These are phyloP conservation scores for Paspalum notatum DNA, from an alignment of 176 grass and related monocot genomes.

Conservation along the genomic window DNA sequence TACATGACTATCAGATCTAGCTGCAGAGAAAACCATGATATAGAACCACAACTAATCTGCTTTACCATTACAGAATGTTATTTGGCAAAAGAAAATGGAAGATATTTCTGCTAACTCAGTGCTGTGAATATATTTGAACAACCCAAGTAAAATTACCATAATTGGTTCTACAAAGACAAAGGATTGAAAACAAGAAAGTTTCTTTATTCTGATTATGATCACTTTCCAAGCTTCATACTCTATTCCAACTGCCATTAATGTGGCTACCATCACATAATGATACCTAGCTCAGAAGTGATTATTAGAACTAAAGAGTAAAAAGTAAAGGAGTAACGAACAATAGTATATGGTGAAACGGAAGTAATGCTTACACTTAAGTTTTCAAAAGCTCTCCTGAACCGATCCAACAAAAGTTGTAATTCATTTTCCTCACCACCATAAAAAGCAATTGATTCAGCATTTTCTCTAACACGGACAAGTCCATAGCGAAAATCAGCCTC, in stretches of 20 bases:
- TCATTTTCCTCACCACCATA: conserved; percentile 96
- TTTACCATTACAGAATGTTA: not conserved
- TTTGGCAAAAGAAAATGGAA: not conserved
- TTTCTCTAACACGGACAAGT: conserved; percentile 97
- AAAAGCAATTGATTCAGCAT: conserved; percentile 98
- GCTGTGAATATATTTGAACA: not conserved
- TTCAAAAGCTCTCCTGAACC: conserved; percentile 88
- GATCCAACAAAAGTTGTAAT: conserved; percentile 85
- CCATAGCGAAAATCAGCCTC: conserved; percentile 99
- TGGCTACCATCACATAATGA: not conserved
- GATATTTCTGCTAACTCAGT: not conserved
- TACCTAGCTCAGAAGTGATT: not conserved
- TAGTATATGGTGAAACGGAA: conserved; percentile 5
- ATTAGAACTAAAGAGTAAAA: conserved; percentile 9
- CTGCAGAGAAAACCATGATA: conserved; percentile 1
- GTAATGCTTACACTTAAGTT: conserved; percentile 80
- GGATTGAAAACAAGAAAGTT: conserved; percentile 6
- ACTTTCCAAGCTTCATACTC: conserved; percentile 5
- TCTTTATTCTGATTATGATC: not conserved
- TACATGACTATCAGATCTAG: conserved; percentile 1
- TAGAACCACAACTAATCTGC: conserved; percentile 17
- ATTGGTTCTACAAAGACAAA: not conserved
- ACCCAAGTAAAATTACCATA: not conserved
- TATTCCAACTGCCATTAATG: conserved; percentile 1
- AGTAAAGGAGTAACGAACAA: conserved; percentile 15